Conservation (phyloP, 306 rosid genomes). For the Prunus salicina region DNA sequence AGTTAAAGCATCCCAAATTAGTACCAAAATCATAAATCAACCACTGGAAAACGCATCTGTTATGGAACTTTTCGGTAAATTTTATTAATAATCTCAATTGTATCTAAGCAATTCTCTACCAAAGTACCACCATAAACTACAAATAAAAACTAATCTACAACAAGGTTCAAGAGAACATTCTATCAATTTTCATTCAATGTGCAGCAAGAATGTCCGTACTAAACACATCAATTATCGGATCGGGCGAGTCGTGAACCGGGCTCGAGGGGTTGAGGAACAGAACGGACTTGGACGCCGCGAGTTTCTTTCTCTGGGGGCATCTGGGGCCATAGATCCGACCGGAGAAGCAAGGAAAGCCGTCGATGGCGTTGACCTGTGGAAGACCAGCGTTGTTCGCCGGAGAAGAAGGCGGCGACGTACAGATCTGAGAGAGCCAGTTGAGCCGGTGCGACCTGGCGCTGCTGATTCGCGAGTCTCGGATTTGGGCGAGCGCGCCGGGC, state of each 20-base stretch:
- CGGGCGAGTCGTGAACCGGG: slow-evolving; percentile 43
- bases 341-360: slow-evolving; percentile 51
- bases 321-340: slow-evolving; percentile 54
- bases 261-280: slow-evolving; percentile 32
- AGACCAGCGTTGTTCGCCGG: slow-evolving; percentile 19
- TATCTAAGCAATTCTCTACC: slow-evolving; percentile 22
- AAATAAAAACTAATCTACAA: slow-evolving; percentile 36
- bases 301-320: slow-evolving; percentile 72
- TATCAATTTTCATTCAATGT: slow-evolving; percentile 33
- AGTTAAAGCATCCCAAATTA: not conserved
- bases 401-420: slow-evolving; percentile 27
- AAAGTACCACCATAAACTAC: slow-evolving; percentile 22
- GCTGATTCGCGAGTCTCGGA: slow-evolving; percentile 78
- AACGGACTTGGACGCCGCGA: slow-evolving; percentile 58
- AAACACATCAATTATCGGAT: slow-evolving; percentile 51
- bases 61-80: not conserved
- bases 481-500: slow-evolving; percentile 83
- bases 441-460: slow-evolving; percentile 58
- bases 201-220: slow-evolving; percentile 51
- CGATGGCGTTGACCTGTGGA: slow-evolving; percentile 20
- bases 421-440: slow-evolving; percentile 40
- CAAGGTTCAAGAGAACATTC: not conserved
- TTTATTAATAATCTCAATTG: slow-evolving; percentile 28
- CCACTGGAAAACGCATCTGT: not conserved
- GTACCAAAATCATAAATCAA: not conserved